Evolutionary conservation across 2,329 filamentous ascomycete genomes (phyloP).

Genomic region (Fusarium devonianum): DNA sequence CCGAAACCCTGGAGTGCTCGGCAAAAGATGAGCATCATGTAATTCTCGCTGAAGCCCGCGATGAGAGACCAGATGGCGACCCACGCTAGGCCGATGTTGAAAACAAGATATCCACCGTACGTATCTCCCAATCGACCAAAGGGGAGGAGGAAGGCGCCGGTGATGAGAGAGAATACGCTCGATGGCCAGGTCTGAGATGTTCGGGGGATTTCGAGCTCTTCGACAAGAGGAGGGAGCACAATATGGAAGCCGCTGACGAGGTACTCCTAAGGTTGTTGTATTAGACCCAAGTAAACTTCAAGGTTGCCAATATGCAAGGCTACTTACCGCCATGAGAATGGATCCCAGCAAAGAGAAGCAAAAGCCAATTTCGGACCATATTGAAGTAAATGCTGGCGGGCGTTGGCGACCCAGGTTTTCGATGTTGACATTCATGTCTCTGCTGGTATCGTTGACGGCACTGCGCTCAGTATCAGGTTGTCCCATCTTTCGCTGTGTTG

Average conservation of each 20-base stretch:
- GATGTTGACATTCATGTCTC: slow-evolving; percentile 41
- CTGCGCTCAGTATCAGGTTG: not conserved
- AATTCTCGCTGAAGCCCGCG: slow-evolving; percentile 68
- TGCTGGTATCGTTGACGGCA: not conserved
- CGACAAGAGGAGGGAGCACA: slow-evolving; percentile 70
- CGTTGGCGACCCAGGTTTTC: slow-evolving; percentile 66
- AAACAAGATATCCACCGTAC: slow-evolving; percentile 65
- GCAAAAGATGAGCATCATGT: slow-evolving; percentile 71
- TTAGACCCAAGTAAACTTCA: not conserved
- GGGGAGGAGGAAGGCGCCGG: slow-evolving; percentile 65
- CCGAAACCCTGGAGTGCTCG: slow-evolving; percentile 74
- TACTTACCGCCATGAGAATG: slow-evolving; percentile 62
- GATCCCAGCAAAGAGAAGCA: slow-evolving; percentile 66
- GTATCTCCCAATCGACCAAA: slow-evolving; percentile 65
- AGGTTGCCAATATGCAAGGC: not conserved
- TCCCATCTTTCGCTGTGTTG: not conserved
- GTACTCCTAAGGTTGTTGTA: slow-evolving; percentile 61
- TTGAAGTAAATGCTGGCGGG: slow-evolving; percentile 60
- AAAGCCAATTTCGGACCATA: slow-evolving; percentile 64
- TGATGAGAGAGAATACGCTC: slow-evolving; percentile 64
- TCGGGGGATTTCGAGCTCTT: slow-evolving; percentile 68
- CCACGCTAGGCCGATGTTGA: slow-evolving; percentile 65
- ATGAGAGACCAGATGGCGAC: slow-evolving; percentile 70
- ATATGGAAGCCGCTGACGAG: slow-evolving; percentile 77
- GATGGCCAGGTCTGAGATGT: slow-evolving; percentile 68